phyloP scores from a whole-genome alignment of 495 filamentous ascomycete genomes.

The Aspergillus conjunctus region DNA sequence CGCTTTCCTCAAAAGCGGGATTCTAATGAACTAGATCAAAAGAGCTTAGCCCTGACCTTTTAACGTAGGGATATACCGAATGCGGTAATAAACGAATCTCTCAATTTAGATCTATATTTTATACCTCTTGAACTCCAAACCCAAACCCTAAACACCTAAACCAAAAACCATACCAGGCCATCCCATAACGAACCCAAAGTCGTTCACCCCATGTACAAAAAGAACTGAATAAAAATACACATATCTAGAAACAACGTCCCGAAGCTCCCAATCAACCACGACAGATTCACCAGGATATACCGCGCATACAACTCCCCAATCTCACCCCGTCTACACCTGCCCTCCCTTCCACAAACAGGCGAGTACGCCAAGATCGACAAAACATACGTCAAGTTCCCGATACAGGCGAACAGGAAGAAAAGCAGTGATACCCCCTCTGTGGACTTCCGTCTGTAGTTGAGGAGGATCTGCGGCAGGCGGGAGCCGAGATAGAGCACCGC shows the following conservation, averaged over 20 bases:
- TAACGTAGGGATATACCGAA: no score
- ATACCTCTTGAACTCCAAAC: not conserved
- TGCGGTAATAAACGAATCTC: no score
- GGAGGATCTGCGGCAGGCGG: slow-evolving; percentile 81
- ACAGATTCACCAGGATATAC: slow-evolving; percentile 75
- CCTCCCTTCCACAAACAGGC: slow-evolving; percentile 22
- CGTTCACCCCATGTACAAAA: slow-evolving; percentile 60
- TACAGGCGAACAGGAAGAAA: slow-evolving; percentile 95
- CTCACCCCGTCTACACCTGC: slow-evolving; percentile 46
- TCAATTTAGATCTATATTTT: no score
- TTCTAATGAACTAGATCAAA: not conserved
- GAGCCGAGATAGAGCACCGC: slow-evolving; percentile 86
- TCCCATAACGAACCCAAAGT: not conserved
- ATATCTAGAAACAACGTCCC: slow-evolving; percentile 84
- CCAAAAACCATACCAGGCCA: not conserved
- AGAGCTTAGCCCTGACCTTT: not conserved
- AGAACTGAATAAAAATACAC: slow-evolving; percentile 90
- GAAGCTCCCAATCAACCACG: slow-evolving; percentile 86
- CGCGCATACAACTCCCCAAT: slow-evolving; percentile 6
- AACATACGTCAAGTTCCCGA: slow-evolving; percentile 92
- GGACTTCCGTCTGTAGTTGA: slow-evolving; percentile 86
- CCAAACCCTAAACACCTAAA: not conserved
- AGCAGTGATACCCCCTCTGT: slow-evolving; percentile 89
- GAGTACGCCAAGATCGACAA: slow-evolving; percentile 74
- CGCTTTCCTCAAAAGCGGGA: not conserved